These are phyloP conservation scores for Nicotiana sylvestris DNA, from an alignment of 257 asterid genomes.

Conservation along the genomic window DNA sequence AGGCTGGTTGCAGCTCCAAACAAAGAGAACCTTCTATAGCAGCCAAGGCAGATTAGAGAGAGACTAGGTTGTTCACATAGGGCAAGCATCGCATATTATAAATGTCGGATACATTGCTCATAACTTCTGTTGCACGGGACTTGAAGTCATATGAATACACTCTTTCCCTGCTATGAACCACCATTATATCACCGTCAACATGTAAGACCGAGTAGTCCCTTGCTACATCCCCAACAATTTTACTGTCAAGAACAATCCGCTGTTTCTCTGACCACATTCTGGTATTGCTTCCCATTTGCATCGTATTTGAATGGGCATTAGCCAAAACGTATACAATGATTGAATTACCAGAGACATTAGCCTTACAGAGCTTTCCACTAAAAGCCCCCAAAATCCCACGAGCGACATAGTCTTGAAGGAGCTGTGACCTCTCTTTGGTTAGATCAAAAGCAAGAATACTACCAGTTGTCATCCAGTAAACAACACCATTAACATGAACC, in stretches of 20 bases:
- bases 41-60: slow-evolving; percentile 20
- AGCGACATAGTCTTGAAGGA: neutral
- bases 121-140: slow-evolving; percentile 20
- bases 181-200: slow-evolving; percentile 22
- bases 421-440: slow-evolving; percentile 36
- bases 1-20: neutral
- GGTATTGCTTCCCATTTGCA: slow-evolving; percentile 23
- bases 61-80: slow-evolving; percentile 47
- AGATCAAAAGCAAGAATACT: slow-evolving; percentile 34
- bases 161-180: slow-evolving; percentile 13
- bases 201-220: neutral
- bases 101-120: neutral
- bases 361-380: slow-evolving; percentile 38
- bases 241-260: slow-evolving; percentile 18
- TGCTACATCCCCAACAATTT: neutral
- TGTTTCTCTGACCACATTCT: slow-evolving; percentile 21
- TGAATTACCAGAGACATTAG: neutral
- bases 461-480: slow-evolving; percentile 30
- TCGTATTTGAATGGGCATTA: slow-evolving; percentile 31
- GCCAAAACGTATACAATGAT: slow-evolving; percentile 9
- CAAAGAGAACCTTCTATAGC: neutral
- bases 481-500: slow-evolving; percentile 35
- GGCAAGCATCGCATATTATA: slow-evolving; percentile 17
- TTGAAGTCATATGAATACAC: slow-evolving; percentile 18
- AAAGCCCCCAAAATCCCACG: slow-evolving; percentile 19